phyloP scores from a whole-genome alignment of 2,329 filamentous ascomycete species.

The Hawksworthiomyces lignivorus region DNA sequence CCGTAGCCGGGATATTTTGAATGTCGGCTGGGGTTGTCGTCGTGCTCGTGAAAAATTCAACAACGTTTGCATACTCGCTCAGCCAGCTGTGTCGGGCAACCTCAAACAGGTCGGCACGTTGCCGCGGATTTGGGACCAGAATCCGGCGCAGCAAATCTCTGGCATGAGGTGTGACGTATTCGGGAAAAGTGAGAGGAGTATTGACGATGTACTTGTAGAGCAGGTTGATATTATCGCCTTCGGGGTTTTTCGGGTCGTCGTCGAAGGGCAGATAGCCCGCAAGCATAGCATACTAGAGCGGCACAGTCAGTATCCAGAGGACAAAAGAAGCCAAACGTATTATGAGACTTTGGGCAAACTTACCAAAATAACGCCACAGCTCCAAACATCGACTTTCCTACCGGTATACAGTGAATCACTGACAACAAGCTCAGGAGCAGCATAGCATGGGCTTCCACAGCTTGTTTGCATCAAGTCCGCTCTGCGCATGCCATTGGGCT shows the following conservation, averaged over 20 bases:
- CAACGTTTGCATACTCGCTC: constrained; percentile 92
- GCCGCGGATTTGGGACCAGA: constrained; percentile 87
- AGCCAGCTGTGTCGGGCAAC: constrained; percentile 97
- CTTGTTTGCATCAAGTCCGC: constrained; percentile 99
- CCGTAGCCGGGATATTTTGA: constrained; percentile 64
- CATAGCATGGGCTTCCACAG: constrained; percentile 96
- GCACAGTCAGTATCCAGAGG: not conserved
- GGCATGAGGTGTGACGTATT: constrained; percentile 96
- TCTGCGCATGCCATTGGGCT: constrained; percentile 66
- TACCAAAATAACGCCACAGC: constrained; percentile 96
- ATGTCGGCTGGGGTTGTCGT: constrained; percentile 84
- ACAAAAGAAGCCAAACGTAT: not conserved
- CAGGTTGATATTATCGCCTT: constrained; percentile 98
- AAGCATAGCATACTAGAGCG: constrained; percentile 87
- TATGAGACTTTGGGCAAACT: constrained; percentile 30
- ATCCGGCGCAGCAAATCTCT: constrained; percentile 88
- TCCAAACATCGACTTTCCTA: constrained; percentile 98
- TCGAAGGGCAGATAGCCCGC: constrained; percentile 97
- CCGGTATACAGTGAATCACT: constrained; percentile 97
- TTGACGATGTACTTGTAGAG: constrained; percentile 99
- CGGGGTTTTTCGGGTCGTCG: constrained; percentile 94
- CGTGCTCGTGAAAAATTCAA: constrained; percentile 93
- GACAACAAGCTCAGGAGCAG: constrained; percentile 91
- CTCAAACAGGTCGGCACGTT: constrained; percentile 92
- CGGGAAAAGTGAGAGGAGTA: constrained; percentile 92